Conservation (phyloP, 139 green algal species). For the Chloropicon primus region DNA sequence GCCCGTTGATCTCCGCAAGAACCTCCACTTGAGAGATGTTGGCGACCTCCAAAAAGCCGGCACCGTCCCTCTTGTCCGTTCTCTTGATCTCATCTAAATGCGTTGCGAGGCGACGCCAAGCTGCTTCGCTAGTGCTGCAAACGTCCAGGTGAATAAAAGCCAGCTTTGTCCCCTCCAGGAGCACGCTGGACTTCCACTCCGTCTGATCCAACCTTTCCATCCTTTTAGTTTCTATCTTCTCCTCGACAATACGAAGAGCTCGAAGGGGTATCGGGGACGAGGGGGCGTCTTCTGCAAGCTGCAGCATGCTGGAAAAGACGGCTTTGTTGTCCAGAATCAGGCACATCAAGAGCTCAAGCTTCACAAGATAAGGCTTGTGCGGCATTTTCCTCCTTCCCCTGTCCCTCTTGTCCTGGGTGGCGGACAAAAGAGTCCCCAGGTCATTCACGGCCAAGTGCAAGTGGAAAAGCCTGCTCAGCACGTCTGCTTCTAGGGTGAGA, state of each 20-base stretch:
- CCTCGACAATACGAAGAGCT: not conserved
- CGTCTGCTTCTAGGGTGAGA: not conserved
- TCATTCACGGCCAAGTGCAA: not conserved
- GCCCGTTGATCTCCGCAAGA: not conserved
- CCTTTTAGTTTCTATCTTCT: not conserved
- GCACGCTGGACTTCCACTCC: not conserved
- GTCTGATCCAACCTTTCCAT: not conserved
- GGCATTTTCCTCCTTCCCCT: not conserved
- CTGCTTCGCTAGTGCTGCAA: not conserved
- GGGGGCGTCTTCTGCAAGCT: not conserved
- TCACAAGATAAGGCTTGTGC: not conserved
- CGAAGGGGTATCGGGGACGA: not conserved
- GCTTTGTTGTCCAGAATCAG: not conserved
- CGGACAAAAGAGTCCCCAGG: too few species aligned
- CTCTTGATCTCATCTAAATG: not conserved
- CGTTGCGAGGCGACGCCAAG: not conserved
- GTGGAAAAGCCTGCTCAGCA: not conserved
- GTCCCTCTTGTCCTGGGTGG: not conserved
- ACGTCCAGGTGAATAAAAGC: not conserved
- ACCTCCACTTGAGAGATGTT: not conserved
- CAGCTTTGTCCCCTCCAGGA: not conserved
- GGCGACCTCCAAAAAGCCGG: not conserved
- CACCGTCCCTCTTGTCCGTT: not conserved
- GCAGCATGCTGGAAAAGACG: not conserved
- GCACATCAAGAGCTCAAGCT: not conserved